Conservation (phyloP, 2,329 filamentous ascomycete genomes). For the Epichloe coenophiala region DNA sequence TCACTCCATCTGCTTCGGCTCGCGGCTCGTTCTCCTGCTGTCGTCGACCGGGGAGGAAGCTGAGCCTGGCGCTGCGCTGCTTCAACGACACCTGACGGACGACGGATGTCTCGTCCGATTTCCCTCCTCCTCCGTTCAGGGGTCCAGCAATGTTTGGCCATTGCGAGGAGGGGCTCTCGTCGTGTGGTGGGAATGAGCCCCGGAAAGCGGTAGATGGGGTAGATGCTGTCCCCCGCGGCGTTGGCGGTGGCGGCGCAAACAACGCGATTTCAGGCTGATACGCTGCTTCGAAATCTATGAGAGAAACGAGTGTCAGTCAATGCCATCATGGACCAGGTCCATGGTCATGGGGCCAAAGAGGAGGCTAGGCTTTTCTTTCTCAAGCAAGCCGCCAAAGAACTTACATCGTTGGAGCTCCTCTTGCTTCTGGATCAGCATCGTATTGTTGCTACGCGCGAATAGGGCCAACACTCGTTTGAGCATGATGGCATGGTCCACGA, state of each 20-base stretch:
- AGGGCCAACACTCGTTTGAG: constrained; percentile 68
- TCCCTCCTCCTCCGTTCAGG: constrained; percentile 17
- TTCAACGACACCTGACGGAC: constrained; percentile 36
- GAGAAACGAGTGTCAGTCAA: background rate
- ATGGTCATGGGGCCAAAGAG: no score
- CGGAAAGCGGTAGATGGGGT: constrained; percentile 32
- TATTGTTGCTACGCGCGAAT: constrained; percentile 51
- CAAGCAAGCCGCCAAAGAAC: constrained; percentile 17
- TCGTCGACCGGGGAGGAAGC: constrained; percentile 38
- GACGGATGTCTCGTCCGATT: constrained; percentile 35
- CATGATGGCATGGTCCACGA: constrained; percentile 80
- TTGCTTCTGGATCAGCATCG: constrained; percentile 39
- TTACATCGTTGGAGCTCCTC: constrained; percentile 53
- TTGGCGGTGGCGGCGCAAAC: constrained; percentile 38
- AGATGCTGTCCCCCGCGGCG: constrained; percentile 23
- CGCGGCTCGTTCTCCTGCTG: constrained; percentile 27
- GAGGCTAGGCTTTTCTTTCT: no score
- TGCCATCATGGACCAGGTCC: background rate
- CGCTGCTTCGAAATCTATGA: constrained; percentile 43
- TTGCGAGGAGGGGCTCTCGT: constrained; percentile 17
- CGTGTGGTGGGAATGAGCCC: constrained; percentile 29
- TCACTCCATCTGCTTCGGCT: constrained; percentile 15
- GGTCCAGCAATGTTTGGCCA: constrained; percentile 19
- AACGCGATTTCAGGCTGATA: constrained; percentile 54
- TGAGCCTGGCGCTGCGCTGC: constrained; percentile 40